Evolutionary conservation across 805 yeast genomes (phyloP), one percentile per base, ranked within the genome.

Genomic region (Jamesozyma rosinii): DNA sequence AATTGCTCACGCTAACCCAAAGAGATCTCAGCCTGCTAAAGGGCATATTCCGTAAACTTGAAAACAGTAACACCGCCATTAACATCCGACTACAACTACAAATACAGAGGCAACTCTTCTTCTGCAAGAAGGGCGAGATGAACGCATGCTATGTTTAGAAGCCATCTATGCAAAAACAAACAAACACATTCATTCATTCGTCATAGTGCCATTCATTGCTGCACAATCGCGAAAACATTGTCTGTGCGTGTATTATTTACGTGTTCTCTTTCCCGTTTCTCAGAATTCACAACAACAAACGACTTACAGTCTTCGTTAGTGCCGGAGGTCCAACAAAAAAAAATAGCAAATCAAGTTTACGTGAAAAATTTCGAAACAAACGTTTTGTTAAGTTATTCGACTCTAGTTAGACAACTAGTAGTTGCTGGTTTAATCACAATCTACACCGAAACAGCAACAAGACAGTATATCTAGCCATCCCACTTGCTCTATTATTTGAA

Each of bases 71-170:
- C 11, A 15, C 18, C 19, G 20, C 18, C 13, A 14, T 15, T 31
- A 31, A 15, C 18, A 5, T 5, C 6, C 19, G 11, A 19, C 27
- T 22, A 20, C 31, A 2, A 15, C 27, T 30, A 18, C 38, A 35
- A 19, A 31, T 75, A 5, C 82, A 78, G 45, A 64, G 85, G 47
- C 81, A 79, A 39, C 52, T 81, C 55, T 66, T 73, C 40, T 66
- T 78, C 11, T 63, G 65, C 33, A 75, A 72, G 46, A 81, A 81
- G 54, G 73, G 80, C 3, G 89, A 82, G 59, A 71, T 81, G 73
- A 77, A 73, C 48, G 66, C 64, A 18, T 55, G 62, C 38, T 49
- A 56, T 24, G 29, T 24, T 8, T 24, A 24, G n/a, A n/a, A n/a
- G n/a, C n/a, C n/a, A n/a, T n/a, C n/a, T n/a, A n/a, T n/a, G n/a